Base-by-base conservation (phyloP, 169 alveolate genomes). In the Plasmodium inui region DNA sequence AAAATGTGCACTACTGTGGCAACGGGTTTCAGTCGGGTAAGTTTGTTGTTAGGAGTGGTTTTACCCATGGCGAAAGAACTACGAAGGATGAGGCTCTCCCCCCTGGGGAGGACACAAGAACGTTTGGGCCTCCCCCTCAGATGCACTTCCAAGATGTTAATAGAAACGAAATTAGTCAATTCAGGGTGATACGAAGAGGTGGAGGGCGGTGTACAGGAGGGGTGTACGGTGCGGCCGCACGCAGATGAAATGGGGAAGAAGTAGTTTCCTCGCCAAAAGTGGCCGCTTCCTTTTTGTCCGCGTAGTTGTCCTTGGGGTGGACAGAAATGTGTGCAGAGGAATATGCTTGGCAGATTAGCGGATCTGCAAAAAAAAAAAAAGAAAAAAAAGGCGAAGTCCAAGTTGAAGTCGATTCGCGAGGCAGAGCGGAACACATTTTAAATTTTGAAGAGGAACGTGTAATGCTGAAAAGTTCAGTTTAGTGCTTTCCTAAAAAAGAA, bases 131-230 rank as follows among this genome's bases (percentile, higher is more conserved):
- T 5, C 70, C 70, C 30, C 41, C 34, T 53, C 83, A 70, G 22
- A 41, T 39, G 37, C 37, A 10, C 22, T 55, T 44, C 8, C 44
- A 44, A 39, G 72, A 83, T 71, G 26, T 83, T 22, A 83, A 41
- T 55, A 70, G 41, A 71, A 34, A 28, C 9, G 53, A 82, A 26
- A 39, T 53, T 39, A 83, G 44, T 17, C 74, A 71, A 17, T 30
- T 70, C 34, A 83, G 50, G 53, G 44, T 83, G 74, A 41, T 34
- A 70, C 39, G 2, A 14, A 46, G 76, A 83, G 46, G 74, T 83
- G 37, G 26, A 12, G 34, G 46, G 2, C 46, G n/a, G 32, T 83
- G 74, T 83, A 83, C 44, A 10, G 17, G 72, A 22, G 50, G 50
- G 74, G 50, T 70, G 50, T 22, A 72, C 41, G 74, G 30, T 19